phyloP scores from a whole-genome alignment of 345 rosid species.

The Euclidium syriacum region DNA sequence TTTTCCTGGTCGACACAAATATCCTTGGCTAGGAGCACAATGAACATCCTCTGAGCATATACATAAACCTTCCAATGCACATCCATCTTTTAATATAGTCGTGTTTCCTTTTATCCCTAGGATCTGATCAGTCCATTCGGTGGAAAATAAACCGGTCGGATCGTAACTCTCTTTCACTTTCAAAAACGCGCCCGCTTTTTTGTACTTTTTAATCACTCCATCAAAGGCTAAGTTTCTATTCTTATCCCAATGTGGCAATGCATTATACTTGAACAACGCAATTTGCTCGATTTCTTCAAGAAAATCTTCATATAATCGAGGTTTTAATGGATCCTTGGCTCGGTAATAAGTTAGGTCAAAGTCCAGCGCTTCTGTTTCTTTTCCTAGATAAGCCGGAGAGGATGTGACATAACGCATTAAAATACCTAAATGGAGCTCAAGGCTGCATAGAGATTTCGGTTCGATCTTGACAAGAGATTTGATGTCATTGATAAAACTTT shows the following conservation, averaged over 20 bases:
- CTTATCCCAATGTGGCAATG: no score
- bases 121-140: slow-evolving; percentile 54
- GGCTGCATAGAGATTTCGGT: slow-evolving; percentile 40
- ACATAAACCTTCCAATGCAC: slow-evolving; percentile 58
- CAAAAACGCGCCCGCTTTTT: slow-evolving; percentile 31
- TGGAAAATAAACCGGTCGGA: slow-evolving; percentile 55
- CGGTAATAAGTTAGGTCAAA: slow-evolving; percentile 59
- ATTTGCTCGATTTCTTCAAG: slow-evolving; percentile 68
- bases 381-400: no score
- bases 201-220: slow-evolving; percentile 43
- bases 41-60: slow-evolving; percentile 53
- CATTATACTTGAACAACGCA: slow-evolving; percentile 55
- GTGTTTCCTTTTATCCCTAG: slow-evolving; percentile 39
- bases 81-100: no score
- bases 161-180: slow-evolving; percentile 45
- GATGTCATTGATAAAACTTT: slow-evolving; percentile 49
- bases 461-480: slow-evolving; percentile 40
- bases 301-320: slow-evolving; percentile 47
- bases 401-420: slow-evolving; percentile 60
- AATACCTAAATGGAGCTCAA: slow-evolving; percentile 53
- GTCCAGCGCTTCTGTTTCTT: slow-evolving; percentile 52
- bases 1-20: slow-evolving; percentile 51
- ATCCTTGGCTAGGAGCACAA: slow-evolving; percentile 58
- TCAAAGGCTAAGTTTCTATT: slow-evolving; percentile 47
- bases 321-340: slow-evolving; percentile 49